A percentile compares a stretch with the other conserved stretches of the same genome.
These are phyloP conservation scores for Fomes fomentarius DNA, from an alignment of 1,284 basidiomycete species.

Conservation along the genomic window DNA sequence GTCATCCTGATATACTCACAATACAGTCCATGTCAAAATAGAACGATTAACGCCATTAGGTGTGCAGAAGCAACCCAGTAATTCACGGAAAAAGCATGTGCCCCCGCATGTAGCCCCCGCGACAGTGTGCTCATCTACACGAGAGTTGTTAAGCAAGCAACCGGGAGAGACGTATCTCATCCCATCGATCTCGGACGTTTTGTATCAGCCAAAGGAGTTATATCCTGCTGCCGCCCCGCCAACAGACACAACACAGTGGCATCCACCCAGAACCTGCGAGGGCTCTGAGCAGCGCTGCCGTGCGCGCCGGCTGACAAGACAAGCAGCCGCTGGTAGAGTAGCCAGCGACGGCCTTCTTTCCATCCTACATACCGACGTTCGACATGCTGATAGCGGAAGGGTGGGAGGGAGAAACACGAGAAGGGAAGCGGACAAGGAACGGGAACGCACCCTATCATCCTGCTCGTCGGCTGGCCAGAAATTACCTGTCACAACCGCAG, in stretches of 20 bases:
- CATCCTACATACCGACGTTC: slow-evolving; percentile 49
- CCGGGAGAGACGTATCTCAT: slow-evolving; percentile 33
- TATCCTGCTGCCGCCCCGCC: slow-evolving; percentile 40
- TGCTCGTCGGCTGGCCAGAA: slow-evolving; percentile 47
- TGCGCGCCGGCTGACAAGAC: slow-evolving; percentile 28
- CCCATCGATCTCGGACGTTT: slow-evolving; percentile 75
- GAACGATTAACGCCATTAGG: too few relatives aligned
- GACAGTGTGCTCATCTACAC: slow-evolving; percentile 63
- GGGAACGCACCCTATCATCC: slow-evolving; percentile 57
- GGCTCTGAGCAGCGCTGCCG: slow-evolving; percentile 45
- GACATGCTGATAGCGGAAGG: slow-evolving; percentile 17
- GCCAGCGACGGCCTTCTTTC: slow-evolving; percentile 90
- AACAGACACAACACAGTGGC: slow-evolving; percentile 28
- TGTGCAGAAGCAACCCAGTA: too few relatives aligned
- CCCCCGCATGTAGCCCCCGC: slow-evolving; percentile 85
- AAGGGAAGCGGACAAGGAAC: slow-evolving; percentile 13
- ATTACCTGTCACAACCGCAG: slow-evolving; percentile 57
- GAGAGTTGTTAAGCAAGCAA: slow-evolving; percentile 80
- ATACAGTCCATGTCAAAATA: too few relatives aligned
- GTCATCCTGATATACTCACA: slow-evolving; percentile 10
- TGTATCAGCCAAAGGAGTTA: slow-evolving; percentile 85
- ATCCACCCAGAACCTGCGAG: slow-evolving; percentile 49
- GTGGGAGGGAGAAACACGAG: not conserved
- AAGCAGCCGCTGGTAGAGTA: slow-evolving; percentile 64
- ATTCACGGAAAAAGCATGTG: too few relatives aligned